A percentile compares a stretch with the other conserved stretches of the same genome.
Evolutionary conservation across 208 protist genomes (phyloP).

Genomic region (Leishmania tarentolae): DNA sequence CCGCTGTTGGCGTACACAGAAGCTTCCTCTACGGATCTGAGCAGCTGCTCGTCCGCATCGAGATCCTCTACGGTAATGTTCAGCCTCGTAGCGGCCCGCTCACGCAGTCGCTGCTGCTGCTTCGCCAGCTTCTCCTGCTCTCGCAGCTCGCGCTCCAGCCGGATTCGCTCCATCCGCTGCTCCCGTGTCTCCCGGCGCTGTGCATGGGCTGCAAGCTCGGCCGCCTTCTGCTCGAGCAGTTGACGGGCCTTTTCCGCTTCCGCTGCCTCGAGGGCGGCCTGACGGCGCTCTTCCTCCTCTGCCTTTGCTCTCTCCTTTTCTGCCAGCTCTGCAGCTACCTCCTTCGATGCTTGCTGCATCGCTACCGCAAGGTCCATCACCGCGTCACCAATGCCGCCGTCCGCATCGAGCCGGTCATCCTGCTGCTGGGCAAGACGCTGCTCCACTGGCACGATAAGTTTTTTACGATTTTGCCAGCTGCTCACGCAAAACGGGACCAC

Average conservation of each 20-base stretch:
- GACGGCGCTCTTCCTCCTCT: conserved; percentile 66
- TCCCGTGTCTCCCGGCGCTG: conserved; percentile 65
- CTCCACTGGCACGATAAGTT: conserved; percentile 77
- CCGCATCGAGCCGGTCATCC: conserved; percentile 25
- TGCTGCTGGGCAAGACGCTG: conserved; percentile 68
- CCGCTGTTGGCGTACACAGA: conserved; percentile 7
- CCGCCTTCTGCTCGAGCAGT: conserved; percentile 63
- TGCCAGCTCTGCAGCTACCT: conserved; percentile 56
- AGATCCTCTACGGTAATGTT: conserved; percentile 73
- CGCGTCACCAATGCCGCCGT: conserved; percentile 46
- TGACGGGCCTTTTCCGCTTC: conserved; percentile 62
- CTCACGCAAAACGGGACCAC: conserved; percentile 73
- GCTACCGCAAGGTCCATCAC: conserved; percentile 69
- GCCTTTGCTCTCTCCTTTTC: conserved; percentile 45
- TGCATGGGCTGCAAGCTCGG: conserved; percentile 30
- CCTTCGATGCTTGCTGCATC: conserved; percentile 59
- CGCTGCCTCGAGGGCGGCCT: conserved; percentile 63
- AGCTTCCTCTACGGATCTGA: conserved; percentile 47
- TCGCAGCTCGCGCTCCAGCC: conserved; percentile 69
- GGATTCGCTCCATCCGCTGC: conserved; percentile 70
- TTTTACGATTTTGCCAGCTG: conserved; percentile 85
- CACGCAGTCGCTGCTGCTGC: conserved; percentile 54
- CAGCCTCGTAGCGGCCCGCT: conserved; percentile 60
- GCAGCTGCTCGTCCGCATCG: conserved; percentile 68
- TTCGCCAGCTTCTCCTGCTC: conserved; percentile 68